Percentiles rank a stretch among this genome's conserved stretches.
phyloP scores from a whole-genome alignment of 148 eudicot genomes.

The Rhododendron vialii region DNA sequence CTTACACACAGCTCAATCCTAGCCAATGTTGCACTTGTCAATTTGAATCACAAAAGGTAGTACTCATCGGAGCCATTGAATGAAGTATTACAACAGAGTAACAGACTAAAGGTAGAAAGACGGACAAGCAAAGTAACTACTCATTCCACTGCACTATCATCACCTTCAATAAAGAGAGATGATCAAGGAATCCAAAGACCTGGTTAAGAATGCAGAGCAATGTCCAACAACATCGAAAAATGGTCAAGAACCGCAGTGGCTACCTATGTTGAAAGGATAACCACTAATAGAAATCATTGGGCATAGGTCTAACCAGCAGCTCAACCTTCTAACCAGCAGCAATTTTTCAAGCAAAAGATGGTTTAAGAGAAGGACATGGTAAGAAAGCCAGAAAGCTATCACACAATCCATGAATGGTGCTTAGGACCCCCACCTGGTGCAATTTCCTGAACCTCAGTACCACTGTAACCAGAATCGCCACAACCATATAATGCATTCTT shows the following conservation, averaged over 20 bases:
- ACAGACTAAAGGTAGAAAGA: not conserved
- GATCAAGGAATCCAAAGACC: not conserved
- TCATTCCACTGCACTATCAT: not conserved
- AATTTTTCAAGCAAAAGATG: not conserved
- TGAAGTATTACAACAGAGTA: not conserved
- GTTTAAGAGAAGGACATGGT: not conserved
- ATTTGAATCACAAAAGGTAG: not conserved
- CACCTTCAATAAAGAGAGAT: not conserved
- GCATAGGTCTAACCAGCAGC: not conserved
- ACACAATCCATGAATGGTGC: not conserved
- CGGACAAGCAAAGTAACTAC: not conserved
- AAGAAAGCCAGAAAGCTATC: not conserved
- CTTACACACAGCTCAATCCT: not conserved
- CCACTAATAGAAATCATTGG: not conserved
- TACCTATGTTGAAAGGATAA: not conserved
- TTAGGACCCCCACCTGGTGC: not conserved
- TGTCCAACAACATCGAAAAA: not conserved
- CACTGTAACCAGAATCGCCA: not conserved
- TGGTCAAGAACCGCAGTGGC: not conserved
- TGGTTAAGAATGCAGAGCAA: not conserved
- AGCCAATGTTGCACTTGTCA: not conserved
- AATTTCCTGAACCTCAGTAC: not conserved
- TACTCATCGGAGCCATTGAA: not conserved
- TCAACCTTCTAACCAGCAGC: not conserved
- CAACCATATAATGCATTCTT: conserved; percentile 3